Percentiles rank a stretch among this genome's conserved stretches.
Evolutionary conservation across 208 protist genomes (phyloP).

Genomic region (Tritrichomonas musculus): DNA sequence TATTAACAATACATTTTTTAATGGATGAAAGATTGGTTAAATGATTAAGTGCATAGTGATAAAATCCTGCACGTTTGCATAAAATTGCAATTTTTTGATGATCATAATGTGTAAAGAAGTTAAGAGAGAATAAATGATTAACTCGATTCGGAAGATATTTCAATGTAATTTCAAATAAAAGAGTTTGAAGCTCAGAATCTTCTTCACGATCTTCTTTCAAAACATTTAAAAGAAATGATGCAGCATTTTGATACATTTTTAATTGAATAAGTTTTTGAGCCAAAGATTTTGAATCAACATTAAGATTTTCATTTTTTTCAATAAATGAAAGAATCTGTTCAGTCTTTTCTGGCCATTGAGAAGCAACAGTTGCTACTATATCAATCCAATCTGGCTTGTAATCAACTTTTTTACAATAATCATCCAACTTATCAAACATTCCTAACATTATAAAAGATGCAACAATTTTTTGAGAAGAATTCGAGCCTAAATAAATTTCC

Average conservation of each 20-base stretch:
- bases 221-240: conserved; percentile 90
- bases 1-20: conserved; percentile 80
- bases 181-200: conserved; percentile 83
- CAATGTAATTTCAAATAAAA: conserved; percentile 98
- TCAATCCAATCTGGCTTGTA: conserved; percentile 34
- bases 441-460: conserved; percentile 43
- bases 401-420: conserved; percentile 39
- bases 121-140: conserved; percentile 86
- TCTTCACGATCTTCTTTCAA: conserved; percentile 69
- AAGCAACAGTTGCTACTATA: conserved; percentile 62
- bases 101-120: conserved; percentile 92
- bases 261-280: conserved; percentile 46
- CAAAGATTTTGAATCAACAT: conserved; percentile 38
- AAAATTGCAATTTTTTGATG: conserved; percentile 77
- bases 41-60: conserved; percentile 81
- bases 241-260: conserved; percentile 91
- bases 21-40: conserved; percentile 93
- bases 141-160: conserved; percentile 74
- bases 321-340: conserved; percentile 78
- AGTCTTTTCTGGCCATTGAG: conserved; percentile 74
- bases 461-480: conserved; percentile 75
- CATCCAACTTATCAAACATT: conserved; percentile 32
- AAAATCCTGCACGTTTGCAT: conserved; percentile 93
- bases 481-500: conserved; percentile 87
- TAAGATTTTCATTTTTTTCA: conserved; percentile 47